phyloP scores from a whole-genome alignment of 306 rosid genomes.

The Malus domestica region DNA sequence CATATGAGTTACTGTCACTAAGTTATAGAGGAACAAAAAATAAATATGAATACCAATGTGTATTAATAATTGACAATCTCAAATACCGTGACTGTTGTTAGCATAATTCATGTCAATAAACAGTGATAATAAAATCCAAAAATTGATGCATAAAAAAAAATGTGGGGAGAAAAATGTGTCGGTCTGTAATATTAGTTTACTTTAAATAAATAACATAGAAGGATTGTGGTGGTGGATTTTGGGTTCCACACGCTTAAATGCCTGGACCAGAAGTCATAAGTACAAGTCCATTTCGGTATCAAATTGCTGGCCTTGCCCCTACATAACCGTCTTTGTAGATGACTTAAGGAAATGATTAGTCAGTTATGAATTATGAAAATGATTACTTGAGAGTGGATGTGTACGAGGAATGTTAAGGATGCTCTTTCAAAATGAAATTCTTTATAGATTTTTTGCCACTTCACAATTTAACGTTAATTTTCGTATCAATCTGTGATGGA shows the following conservation, averaged over 20 bases:
- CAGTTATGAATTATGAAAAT: background rate
- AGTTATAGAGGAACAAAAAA: no score
- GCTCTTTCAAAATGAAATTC: fast-evolving
- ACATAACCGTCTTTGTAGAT: background rate
- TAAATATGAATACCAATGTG: no score
- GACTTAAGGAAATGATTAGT: background rate
- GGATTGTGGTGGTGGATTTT: background rate
- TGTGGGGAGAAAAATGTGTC: background rate
- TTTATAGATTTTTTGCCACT: fast-evolving
- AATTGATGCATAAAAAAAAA: no score
- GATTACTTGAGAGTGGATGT: background rate
- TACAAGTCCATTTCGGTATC: background rate
- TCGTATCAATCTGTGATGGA: fast-evolving
- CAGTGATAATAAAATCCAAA: no score
- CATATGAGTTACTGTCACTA: no score
- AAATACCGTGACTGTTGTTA: no score
- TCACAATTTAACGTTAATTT: no score
- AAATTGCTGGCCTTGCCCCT: background rate
- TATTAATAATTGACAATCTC: no score
- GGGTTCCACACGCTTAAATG: background rate
- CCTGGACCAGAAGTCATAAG: background rate
- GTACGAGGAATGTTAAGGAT: background rate
- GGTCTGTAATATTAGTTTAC: background rate
- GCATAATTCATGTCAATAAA: no score
- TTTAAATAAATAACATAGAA: background rate